Evolutionary conservation across 2,329 filamentous ascomycete species (phyloP), one percentile per base, ranked within the genome.

Genomic region (Emmonsiellopsis sp.): DNA sequence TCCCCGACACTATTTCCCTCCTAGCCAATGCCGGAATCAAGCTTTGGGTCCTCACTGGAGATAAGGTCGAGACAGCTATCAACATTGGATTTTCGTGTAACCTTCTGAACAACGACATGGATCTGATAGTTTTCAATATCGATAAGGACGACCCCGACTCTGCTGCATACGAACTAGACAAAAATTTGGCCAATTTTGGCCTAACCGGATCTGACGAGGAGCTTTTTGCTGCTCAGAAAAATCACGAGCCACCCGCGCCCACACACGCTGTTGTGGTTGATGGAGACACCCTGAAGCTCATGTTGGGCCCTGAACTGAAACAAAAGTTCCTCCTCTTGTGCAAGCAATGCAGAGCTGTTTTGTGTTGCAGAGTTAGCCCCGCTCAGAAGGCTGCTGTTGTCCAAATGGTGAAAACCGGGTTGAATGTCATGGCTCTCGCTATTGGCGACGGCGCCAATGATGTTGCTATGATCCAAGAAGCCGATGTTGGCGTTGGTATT

Each of bases 51-150:
- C 76, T 98, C 59, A 98, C 93, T 13, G 93, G 94, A 58, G 93
- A 98, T 78, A 98, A 97, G 72, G 92, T 97, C 34, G 93, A 98
- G 73, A 98, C 93, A 26, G 93, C 94, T 54, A 98, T 98, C 82
- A 98, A 98, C 73, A 98, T 98, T 66, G 93, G 93, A 2, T 98
- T 97, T 72, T 98, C 94, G 9, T 98, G 94, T 76, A 98, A 98
- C 63, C 79, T 98, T 34, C 81, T 98, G 53, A 90, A 92, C 72
- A 98, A 96, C 70, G 89, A 95, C 61, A 96, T 98, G 93, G 93
- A 98, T 61, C 76, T 98, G 57, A 87, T 98, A 59, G 83, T 95
- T 48, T 79, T 98, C 62, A 94, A 94, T 66, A 79, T 93, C 32
- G 81, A 87, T 1, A 89, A 95, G 59, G 85, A 90, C 53, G 80